Evolutionary conservation across 2,329 filamentous ascomycete species (phyloP), one percentile per base, ranked within the genome.

Genomic region (Alternaria incomplexa): DNA sequence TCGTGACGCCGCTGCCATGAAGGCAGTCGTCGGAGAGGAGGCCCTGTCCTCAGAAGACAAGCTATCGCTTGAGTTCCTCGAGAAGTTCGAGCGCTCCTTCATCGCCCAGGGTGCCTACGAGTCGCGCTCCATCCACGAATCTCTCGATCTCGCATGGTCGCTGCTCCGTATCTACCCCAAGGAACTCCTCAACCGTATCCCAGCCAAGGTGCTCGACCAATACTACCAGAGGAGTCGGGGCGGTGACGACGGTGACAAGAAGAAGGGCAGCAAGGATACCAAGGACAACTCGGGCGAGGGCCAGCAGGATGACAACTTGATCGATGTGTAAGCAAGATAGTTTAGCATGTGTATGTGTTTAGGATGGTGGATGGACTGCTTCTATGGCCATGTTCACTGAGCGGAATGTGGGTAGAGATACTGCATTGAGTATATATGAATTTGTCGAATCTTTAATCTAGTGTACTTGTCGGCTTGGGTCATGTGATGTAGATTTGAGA

Each of bases 11-110:
- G 95, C 96, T 40, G 91, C 93, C 80, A 99, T 99, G 96, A 99
- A 98, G 86, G 96, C 96, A 65, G 96, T 99, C 81, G 96, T 99
- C 63, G 96, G 96, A 84, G 96, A 99, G 84, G 96, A 99, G 81
- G 96, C 96, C 32, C 83, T 99, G 77, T 97, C 93, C 26, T 88
- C 92, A 58, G 96, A 99, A 84, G 96, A 99, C 84, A 98, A 98
- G 86, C 89, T 98, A 62, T 97, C 95, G 9, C 88, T 99, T 40
- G 96, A 99, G 82, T 99, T 99, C 86, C 85, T 99, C 74, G 95
- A 98, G 79, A 98, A 98, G 84, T 99, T 99, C 79, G 96, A 99
- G 85, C 91, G 92, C 68, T 93, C 91, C 62, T 99, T 98, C 83
- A 97, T 99, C 81, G 86, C 87, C 67, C 96, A 99, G 83, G 93